Conservation (phyloP, 106 monocot genomes). For the Narthecium ossifragum region DNA sequence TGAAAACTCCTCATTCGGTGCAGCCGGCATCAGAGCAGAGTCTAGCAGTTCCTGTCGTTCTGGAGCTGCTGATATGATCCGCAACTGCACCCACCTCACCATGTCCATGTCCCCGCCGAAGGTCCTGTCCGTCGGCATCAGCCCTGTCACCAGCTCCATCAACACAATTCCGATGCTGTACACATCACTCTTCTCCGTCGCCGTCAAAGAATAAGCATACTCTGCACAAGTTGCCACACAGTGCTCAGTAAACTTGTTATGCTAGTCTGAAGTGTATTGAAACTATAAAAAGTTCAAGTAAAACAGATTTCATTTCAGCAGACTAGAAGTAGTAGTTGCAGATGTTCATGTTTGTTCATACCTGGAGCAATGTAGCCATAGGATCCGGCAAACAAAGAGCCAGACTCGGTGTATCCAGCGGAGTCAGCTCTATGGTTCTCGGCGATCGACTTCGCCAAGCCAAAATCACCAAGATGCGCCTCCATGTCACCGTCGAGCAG, state of each 20-base stretch:
- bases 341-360: slow-evolving; percentile 5
- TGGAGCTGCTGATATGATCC: slow-evolving; percentile 14
- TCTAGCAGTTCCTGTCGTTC: slow-evolving; percentile 52
- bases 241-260: background rate
- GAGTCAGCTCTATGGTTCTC: slow-evolving; percentile 11
- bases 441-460: slow-evolving; percentile 62
- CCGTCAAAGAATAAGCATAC: slow-evolving; percentile 61
- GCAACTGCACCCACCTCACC: slow-evolving; percentile 61
- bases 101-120: slow-evolving; percentile 68
- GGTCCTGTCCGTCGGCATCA: slow-evolving; percentile 48
- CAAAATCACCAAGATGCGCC: slow-evolving; percentile 90
- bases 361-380: slow-evolving; percentile 96
- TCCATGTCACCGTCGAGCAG: slow-evolving; percentile 95
- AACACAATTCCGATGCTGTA: slow-evolving; percentile 93
- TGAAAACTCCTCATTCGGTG: slow-evolving; percentile 40
- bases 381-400: slow-evolving; percentile 75
- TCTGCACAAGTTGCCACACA: slow-evolving; percentile 25
- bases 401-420: slow-evolving; percentile 37
- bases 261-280: too few relatives aligned
- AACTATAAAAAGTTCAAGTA: too few relatives aligned
- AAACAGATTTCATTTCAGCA: too few relatives aligned
- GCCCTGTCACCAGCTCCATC: slow-evolving; percentile 89
- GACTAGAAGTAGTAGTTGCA: too few relatives aligned
- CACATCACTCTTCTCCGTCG: slow-evolving; percentile 82
- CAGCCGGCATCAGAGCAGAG: slow-evolving; percentile 39